These are phyloP conservation scores for Paramyrothecium sp. DNA, from an alignment of 2,329 filamentous ascomycete genomes.

Conservation along the genomic window DNA sequence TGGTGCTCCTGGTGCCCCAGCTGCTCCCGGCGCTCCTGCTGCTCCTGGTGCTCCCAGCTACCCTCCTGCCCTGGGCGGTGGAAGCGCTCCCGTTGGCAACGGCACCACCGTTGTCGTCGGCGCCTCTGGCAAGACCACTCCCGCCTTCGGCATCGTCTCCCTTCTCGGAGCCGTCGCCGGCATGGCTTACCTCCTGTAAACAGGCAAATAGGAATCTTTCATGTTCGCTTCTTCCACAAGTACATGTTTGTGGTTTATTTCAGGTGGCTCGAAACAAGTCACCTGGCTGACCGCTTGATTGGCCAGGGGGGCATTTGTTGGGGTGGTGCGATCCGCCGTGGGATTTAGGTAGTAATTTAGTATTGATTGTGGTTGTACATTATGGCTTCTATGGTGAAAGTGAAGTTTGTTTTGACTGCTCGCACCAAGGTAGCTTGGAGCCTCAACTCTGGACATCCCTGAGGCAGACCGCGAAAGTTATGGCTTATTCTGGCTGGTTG, in stretches of 20 bases:
- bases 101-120: constrained; percentile 16
- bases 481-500: not conserved
- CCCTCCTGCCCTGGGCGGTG: not conserved
- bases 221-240: not conserved
- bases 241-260: not conserved
- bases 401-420: too few species aligned
- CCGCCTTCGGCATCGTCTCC: constrained; percentile 15
- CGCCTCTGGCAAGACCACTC: constrained; percentile 20
- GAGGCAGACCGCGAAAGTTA: too few species aligned
- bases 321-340: not conserved
- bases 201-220: not conserved
- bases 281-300: not conserved
- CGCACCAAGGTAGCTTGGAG: too few species aligned
- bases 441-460: too few species aligned
- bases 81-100: not conserved
- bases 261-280: not conserved
- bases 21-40: not conserved
- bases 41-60: not conserved
- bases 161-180: constrained; percentile 16
- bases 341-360: not conserved
- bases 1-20: not conserved
- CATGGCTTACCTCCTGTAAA: constrained; percentile 22
- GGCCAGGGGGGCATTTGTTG: not conserved
- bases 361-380: not conserved
- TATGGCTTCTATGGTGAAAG: not conserved